Base-by-base conservation (phyloP, 352 stramenopile species). In the Globisporangium viniferum region DNA sequence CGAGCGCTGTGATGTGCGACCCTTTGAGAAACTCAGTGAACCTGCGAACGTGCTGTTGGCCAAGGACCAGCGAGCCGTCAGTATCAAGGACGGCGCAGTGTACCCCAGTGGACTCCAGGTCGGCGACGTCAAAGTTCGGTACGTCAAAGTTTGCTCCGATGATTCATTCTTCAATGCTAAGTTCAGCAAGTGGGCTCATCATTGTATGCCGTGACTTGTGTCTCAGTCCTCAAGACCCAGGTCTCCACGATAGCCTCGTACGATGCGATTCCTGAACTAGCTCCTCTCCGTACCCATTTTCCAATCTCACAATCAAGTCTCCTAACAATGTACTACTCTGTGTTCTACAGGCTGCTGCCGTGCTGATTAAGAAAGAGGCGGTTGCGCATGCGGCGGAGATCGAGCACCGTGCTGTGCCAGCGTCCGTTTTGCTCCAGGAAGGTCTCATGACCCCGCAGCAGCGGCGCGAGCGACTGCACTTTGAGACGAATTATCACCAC, bases 361-460 rank as follows among this genome's bases (percentile, higher is more conserved):
- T 91, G 27, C 72, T 89, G 73, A 76, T 61, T 0, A 78, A 79
- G 62, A 84, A 81, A 58, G 82, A 91, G 18, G 69, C 75, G 0
- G 76, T 86, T 15, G 74, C 62, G n/a, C 76, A 79, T 27, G 70
- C 74, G 36, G 66, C 79, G 0, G 76, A 81, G 64, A 89, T 92
- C 48, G 79, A 82, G 54, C 65, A 86, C 49, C 71, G 68, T 5
- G 44, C 61, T 4, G 75, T 90, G 8, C 84, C 84, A 0, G 29
- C 46, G 12, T 89, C 84, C 0, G 74, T 91, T 15, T 58, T 86
- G 59, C 62, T 94, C 3, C 80, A 79, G n/a, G 84, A 94, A 79
- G 84, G 86, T 0, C 69, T 93, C 22, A 89, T 93, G 81, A 89
- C 75, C 0, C 83, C 86, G 2, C 75, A 84, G 29, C 80, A 94